Evolutionary conservation across 2,329 filamentous ascomycete species (phyloP), one percentile per base, ranked within the genome.

Genomic region (Epichloe aotearoae): DNA sequence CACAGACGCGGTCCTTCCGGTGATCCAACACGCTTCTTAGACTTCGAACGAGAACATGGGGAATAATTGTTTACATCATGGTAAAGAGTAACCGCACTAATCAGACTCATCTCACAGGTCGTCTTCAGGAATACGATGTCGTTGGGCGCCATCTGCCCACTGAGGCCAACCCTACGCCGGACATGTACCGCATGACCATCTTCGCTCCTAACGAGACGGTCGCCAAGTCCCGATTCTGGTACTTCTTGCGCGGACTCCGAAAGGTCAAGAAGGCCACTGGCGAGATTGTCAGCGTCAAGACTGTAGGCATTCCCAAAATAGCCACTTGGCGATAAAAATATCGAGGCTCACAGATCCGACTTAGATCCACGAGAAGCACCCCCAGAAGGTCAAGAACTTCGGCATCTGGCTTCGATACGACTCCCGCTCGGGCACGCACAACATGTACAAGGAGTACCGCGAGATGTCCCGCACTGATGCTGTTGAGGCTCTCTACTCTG

Each of bases 381-480:
- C 93, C 67, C 80, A 90, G 70, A 96, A 95, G 82, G 90, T 98
- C 83, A 98, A 98, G 89, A 98, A 96, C 87, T 97, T 98, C 73
- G 93, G 93, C 73, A 84, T 98, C 83, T 98, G 94, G 94, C 85
- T 98, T 78, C 90, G 94, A 72, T 98, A 98, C 80, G 91, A 98
- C 79, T 98, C 94, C 58, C 91, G 93, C 75, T 97, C 93, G 66
- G 93, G 93, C 67, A 98, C 93, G 67, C 93, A 98, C 89, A 98
- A 98, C 86, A 98, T 98, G 93, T 98, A 98, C 88, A 97, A 97
- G 85, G 93, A 98, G 85, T 97, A 96, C 86, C 88, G 93, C 72
- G 93, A 97, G 82, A 87, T 97, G 82, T 91, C 87, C 71, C 83
- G 93, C 75, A 87, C 85, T 68, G 91, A 93, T 63, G 93, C 93